Evolutionary conservation across 768 basidiomycete species (phyloP), one percentile per base, ranked within the genome.

Genomic region (Nidula microcarpa): DNA sequence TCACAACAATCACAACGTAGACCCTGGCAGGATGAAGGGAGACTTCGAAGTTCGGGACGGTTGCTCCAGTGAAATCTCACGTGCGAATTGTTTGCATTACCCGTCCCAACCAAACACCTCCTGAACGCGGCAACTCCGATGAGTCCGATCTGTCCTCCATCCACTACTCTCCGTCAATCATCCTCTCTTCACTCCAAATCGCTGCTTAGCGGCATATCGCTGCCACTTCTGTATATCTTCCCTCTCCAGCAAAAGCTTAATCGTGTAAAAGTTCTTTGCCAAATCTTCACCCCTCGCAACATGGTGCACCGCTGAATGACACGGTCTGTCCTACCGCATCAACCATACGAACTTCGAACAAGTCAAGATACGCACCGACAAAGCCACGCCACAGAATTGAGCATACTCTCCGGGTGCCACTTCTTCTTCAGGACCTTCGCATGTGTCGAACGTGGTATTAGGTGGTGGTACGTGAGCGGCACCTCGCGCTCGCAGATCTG

Each of bases 381-480:
- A 18, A 84, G 66, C 82, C 81, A 85, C 14, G 82, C 83, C 7
- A 85, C 81, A 5, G 78, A 76, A 55, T 80, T 80, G 32, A 84
- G 49, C 74, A 78, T 74, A 34, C 66, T 60, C 60, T 78, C 73
- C 0, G 74, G 64, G 61, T 84, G 82, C 82, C 82, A 82, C 46
- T 74, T 76, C 62, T 75, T 77, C 71, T 81, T 84, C 39, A 78
- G 57, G n/a, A 69, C 80, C 61, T 81, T 84, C 2, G 70, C 66
- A 54, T 86, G 82, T 14, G 66, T 72, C 17, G 76, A 75, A 30
- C 78, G 72, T 1, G 82, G 82, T 44, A 85, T 80, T 33, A 85
- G 73, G 54, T 84, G 82, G 62, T 84, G 82, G 59, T 83, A 85
- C 16, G 82, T 84, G 60, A 84, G 65, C 9, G 77, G 79, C 2